Evolutionary conservation across 139 green algal genomes (phyloP), one percentile per base, ranked within the genome.

Genomic region (Coelastrella sp.): DNA sequence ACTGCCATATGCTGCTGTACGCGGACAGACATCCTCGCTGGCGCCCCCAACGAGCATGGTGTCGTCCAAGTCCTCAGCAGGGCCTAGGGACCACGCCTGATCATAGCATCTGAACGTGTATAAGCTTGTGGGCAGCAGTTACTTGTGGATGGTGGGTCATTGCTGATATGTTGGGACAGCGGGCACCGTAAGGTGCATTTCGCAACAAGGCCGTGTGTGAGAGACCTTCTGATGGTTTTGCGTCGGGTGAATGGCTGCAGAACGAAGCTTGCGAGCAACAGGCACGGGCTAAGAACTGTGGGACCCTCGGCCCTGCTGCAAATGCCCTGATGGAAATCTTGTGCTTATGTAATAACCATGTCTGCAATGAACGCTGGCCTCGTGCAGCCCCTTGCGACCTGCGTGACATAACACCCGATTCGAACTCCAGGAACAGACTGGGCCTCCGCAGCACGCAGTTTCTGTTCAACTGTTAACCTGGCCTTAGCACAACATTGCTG

Each of bases 21-120:
- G 80, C 32, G 92, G 92, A 17, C 66, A 68, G 20, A 92, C 87
- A 5, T 96, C 94, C 0, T 86, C 81, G 5, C 77, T 93, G 60
- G 57, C 86, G 14, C 65, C 80, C 5, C 86, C 68, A 32, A 54
- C 91, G 2, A 77, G 58, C 4, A 80, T 66, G 73, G 88, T 80
- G 83, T 83, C 23, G 0, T 89, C 80, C 20, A 79, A 78, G 5
- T 74, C 74, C 5, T n/a, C 88, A 64, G 80, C 79, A 54, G 87
- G 58, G 14, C 94, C 94, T 0, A 79, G 93, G n/a, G 94, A 95
- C 76, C 94, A 96, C 71, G 82, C 91, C 3, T 96, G 79, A 93
- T 76, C 58, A 17, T 47, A 47, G 32, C 19, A 19, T 59, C 61
- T 71, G 61, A 71, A 71, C 3, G 61, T 71, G 61, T 13, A 71